Conservation (phyloP, 805 yeast species). For the Starmerella apis region DNA sequence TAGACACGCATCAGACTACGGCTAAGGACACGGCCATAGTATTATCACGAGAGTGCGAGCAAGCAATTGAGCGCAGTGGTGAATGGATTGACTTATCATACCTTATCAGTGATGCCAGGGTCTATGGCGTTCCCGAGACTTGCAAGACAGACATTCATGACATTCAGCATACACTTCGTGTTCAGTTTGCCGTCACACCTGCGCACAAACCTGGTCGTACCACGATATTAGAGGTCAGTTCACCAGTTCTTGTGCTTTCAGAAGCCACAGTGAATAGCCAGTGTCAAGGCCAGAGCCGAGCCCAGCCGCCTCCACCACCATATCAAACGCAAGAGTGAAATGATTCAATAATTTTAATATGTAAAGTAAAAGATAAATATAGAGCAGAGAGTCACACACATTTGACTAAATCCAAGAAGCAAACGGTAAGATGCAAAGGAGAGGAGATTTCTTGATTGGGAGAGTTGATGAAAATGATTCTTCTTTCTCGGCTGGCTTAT, state of each 20-base stretch:
- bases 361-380: too few relatives aligned
- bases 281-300: background rate
- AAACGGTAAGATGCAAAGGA: background rate
- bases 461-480: background rate
- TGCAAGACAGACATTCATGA: constrained; percentile 10
- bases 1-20: background rate
- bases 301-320: constrained; percentile 10
- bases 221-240: constrained; percentile 2
- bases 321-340: background rate
- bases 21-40: constrained; percentile 7
- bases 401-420: background rate
- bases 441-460: background rate
- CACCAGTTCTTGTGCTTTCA: constrained; percentile 7
- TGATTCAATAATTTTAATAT: too few relatives aligned
- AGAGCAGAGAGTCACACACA: background rate
- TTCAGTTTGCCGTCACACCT: constrained; percentile 6
- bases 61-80: background rate
- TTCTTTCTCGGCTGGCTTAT: background rate
- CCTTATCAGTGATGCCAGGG: background rate
- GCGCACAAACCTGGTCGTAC: constrained; percentile 1
- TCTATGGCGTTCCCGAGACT: constrained; percentile 14
- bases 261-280: constrained; percentile 4
- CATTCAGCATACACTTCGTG: constrained; percentile 7
- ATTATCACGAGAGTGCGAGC: background rate
- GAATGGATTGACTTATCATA: constrained; percentile 13